Evolutionary conservation across 139 green algal species (phyloP).

Genomic region (Micractinium sp.): DNA sequence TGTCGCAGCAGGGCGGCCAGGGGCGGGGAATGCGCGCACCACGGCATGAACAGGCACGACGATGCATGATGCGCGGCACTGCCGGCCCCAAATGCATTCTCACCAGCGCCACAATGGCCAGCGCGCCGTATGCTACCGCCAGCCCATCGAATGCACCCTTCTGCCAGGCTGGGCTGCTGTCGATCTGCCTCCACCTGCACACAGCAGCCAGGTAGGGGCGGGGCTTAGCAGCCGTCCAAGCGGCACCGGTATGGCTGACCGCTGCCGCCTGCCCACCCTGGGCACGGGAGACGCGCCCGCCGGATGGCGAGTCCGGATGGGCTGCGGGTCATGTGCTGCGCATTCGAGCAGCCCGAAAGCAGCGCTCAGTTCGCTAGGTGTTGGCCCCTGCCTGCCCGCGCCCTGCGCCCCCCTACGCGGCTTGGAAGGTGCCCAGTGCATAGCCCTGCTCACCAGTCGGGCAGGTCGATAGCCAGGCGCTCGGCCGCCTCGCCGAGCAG

Average conservation of each 20-base stretch:
- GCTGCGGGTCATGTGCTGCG: too few relatives aligned
- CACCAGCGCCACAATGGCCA: conserved; percentile 75
- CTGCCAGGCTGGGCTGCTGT: conserved; percentile 54
- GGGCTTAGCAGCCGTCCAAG: too few relatives aligned
- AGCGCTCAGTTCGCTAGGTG: too few relatives aligned
- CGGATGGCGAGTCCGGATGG: too few relatives aligned
- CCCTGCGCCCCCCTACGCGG: too few relatives aligned
- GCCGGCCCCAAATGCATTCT: conserved; percentile 11
- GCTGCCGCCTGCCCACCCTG: too few relatives aligned
- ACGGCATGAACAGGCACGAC: neutral
- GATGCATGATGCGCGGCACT: neutral
- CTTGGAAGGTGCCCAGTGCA: neutral
- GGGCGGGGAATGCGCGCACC: neutral
- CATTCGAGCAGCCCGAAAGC: too few relatives aligned
- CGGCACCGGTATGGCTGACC: too few relatives aligned
- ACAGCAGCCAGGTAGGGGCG: neutral
- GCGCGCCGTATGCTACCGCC: conserved; percentile 65
- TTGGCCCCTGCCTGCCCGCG: too few relatives aligned
- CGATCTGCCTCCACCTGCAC: conserved; percentile 46
- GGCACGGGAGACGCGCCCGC: too few relatives aligned
- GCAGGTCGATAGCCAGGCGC: neutral
- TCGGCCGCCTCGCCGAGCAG: neutral
- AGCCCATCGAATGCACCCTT: conserved; percentile 66
- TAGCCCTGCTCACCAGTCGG: neutral
- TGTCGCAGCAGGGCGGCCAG: neutral